Conservation (phyloP, 2,329 filamentous ascomycete species). For the Xylariaceae sp. region DNA sequence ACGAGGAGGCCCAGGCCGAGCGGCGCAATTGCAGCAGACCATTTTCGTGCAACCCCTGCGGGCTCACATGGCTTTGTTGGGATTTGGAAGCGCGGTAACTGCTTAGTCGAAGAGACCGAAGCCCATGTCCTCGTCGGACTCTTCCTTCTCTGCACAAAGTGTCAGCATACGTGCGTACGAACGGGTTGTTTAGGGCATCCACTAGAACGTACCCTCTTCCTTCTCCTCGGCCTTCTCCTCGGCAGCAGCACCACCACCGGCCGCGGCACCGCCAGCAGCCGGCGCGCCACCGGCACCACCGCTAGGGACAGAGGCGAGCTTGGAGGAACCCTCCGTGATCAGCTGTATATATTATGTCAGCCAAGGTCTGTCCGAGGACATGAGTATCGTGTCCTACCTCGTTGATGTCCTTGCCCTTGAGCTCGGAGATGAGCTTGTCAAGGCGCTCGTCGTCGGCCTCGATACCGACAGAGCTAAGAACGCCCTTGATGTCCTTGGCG, state of each 20-base stretch:
- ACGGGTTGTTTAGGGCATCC: background rate
- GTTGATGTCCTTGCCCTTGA: constrained; percentile 86
- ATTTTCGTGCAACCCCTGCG: too few relatives aligned
- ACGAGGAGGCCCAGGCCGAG: too few relatives aligned
- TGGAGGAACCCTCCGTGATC: constrained; percentile 80
- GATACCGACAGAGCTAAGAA: constrained; percentile 90
- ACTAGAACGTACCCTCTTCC: constrained; percentile 61
- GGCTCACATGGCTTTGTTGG: too few relatives aligned
- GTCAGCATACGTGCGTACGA: constrained; percentile 3
- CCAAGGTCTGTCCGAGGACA: background rate
- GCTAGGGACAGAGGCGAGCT: constrained; percentile 96
- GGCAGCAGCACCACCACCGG: constrained; percentile 53
- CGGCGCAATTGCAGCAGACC: too few relatives aligned
- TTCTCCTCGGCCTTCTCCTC: constrained; percentile 62
- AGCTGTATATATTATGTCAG: constrained; percentile 62
- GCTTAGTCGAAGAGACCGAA: constrained; percentile 71
- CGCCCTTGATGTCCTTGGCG: constrained; percentile 74
- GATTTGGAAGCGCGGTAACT: constrained; percentile 15
- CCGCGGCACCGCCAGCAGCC: constrained; percentile 60
- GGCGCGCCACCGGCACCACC: constrained; percentile 73
- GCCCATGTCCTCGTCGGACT: constrained; percentile 70
- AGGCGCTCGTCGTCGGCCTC: constrained; percentile 88
- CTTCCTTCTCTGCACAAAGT: constrained; percentile 46
- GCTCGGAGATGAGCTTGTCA: constrained; percentile 79
- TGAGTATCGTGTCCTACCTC: constrained; percentile 60